Base-by-base conservation (phyloP, 2,329 filamentous ascomycete species). In the Alternaria tenuissima region DNA sequence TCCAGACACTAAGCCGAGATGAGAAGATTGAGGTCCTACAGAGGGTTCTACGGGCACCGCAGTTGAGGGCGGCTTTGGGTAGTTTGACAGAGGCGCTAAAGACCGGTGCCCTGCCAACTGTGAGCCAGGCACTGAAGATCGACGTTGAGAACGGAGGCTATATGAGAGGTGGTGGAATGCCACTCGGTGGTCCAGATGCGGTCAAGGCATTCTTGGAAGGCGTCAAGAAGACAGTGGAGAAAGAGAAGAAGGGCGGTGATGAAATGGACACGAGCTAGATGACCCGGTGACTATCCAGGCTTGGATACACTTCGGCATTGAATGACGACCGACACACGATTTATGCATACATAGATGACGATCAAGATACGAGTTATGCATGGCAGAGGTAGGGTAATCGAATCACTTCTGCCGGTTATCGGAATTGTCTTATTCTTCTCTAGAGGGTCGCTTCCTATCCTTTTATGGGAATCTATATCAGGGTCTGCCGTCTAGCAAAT, bases 191-290 rank as follows among this genome's bases (percentile, higher is more conserved):
- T 53, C 92, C 91, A 6, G 90, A 95, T 70, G 94, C 94, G 12
- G 89, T 99, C 2, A 90, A 96, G 81, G 92, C 91, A 4, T 99
- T 99, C 79, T 85, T 99, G 22, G 88, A 96, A 57, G 95, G 94
- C 3, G 89, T 97, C 48, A 95, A 91, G 84, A 90, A 87, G 81
- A 89, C 88, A 6, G 90, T 93, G 0, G 85, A 90, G 68, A 83
- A 81, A 60, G 77, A 80, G n/a, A 66, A 67, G 39, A 71, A 74
- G 26, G 54, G 44, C 1, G 70, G 67, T 9, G 69, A 74, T 39
- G 64, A 72, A n/a, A 78, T 78, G 76, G 75, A 77, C 38, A 76
- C 74, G 12, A 69, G 62, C 34, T 78, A 61, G 48, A 38, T 16
- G 4, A 43, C 28, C 12, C 20, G 30, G 26, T 14, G 28, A 11